A percentile compares a stretch with the other conserved stretches of the same genome.
Evolutionary conservation across 371 early-diverging fungal species (phyloP).

Genomic region (Saksenaea vasiformis): DNA sequence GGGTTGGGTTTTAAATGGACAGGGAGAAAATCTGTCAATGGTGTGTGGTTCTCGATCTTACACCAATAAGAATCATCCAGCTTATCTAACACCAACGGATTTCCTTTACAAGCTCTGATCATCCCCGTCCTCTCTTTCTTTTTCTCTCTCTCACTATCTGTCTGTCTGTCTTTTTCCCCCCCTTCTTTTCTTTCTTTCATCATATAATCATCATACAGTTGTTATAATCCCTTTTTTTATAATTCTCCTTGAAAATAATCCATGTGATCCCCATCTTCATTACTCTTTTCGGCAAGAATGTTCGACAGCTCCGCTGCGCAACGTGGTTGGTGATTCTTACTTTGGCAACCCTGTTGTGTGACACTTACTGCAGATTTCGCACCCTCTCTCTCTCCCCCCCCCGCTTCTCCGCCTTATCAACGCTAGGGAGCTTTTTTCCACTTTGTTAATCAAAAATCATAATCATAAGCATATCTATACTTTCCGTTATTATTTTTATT

Average conservation of each 20-base stretch:
- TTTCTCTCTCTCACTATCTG: neutral
- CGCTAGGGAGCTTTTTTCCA: neutral
- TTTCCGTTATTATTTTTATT: neutral
- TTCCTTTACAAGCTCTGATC: slow-evolving; percentile 1
- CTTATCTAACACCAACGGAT: slow-evolving; percentile 5
- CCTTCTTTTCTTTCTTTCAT: neutral
- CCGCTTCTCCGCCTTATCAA: neutral
- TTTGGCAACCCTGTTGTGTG: slow-evolving; percentile 1
- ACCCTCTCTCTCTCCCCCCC: neutral
- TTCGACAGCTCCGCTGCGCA: slow-evolving; percentile 4
- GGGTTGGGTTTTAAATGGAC: slow-evolving; percentile 3
- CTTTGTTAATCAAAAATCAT: too few species aligned
- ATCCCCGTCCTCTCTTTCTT: neutral
- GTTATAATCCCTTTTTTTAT: neutral
- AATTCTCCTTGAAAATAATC: neutral
- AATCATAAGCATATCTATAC: neutral
- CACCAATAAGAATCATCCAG: slow-evolving; percentile 2
- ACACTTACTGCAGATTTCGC: neutral
- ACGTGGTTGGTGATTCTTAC: slow-evolving; percentile 5
- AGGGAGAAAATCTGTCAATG: slow-evolving; percentile 7
- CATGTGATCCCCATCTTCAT: neutral
- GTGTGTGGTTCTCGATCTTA: slow-evolving; percentile 4
- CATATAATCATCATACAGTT: neutral
- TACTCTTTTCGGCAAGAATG: slow-evolving; percentile 4
- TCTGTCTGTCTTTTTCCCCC: neutral